Base-by-base conservation (phyloP, 73 alveolate genomes). In the Paramecium sonneborni region DNA sequence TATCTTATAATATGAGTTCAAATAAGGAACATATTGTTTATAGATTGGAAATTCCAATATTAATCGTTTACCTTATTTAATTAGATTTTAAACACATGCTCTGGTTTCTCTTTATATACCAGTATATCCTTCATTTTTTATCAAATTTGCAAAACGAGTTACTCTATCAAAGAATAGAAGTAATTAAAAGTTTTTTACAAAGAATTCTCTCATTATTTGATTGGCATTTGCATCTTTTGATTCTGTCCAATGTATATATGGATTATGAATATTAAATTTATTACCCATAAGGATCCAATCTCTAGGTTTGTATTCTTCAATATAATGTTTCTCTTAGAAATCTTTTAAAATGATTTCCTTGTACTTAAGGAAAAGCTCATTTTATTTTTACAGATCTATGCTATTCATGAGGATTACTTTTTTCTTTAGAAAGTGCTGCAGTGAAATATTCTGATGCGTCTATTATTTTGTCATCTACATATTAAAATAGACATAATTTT, bases 241-340 rank as follows among this genome's bases (percentile, higher is more conserved):
- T 46, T 46, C 57, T 46, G 57, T 46, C 57, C 57, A 46, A 46
- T 46, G 57, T 21, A 14, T 12, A 21, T 79, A 79, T 24, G 90
- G 90, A 44, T 79, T 79, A 79, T 79, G 74, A 28, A 79, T 46
- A 79, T 79, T 79, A 34, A 79, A 79, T 79, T 79, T 79, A 79
- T 79, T 79, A 14, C 90, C 90, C 41, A 39, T 30, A 44, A 79
- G 44, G 1, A 79, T 44, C 74, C 76, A 43, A 30, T 79, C 90
- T 39, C 86, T 70, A 2, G 86, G 86, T 24, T 14, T 70, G 30
- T 18, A 32, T 70, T 28, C 57, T 12, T n/a, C 57, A 28, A 18
- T 57, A 32, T 43, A 39, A 44, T 79, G 41, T 23, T 79, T 20
- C 0, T 39, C 74, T 44, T 79, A 10, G 48, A 43, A 79, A 44